Evolutionary conservation across 495 filamentous ascomycete species (phyloP).

Genomic region (Gamarada debralockiae): DNA sequence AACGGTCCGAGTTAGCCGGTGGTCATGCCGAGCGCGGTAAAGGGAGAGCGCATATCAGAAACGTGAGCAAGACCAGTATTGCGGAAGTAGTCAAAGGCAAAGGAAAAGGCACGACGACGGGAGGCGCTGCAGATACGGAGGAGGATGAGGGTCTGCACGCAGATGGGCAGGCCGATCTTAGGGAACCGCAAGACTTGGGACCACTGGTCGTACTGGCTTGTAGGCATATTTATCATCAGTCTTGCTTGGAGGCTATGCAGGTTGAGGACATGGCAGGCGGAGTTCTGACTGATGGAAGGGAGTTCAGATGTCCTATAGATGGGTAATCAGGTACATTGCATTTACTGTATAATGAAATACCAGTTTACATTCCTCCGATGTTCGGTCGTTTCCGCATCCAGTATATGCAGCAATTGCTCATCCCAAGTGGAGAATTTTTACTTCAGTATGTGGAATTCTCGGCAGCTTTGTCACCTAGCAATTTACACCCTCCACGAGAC

Average conservation of each 20-base stretch:
- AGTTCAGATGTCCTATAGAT: conserved; percentile 54
- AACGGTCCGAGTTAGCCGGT: conserved; percentile 21
- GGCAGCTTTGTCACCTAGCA: too few species aligned
- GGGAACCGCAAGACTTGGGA: conserved; percentile 30
- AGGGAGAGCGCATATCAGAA: conserved; percentile 24
- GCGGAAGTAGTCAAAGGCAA: conserved; percentile 30
- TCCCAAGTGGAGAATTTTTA: too few species aligned
- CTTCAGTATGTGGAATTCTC: too few species aligned
- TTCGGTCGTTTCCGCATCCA: too few species aligned
- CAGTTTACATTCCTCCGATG: too few species aligned
- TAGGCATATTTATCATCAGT: conserved; percentile 59
- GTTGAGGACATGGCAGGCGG: conserved; percentile 28
- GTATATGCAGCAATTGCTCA: too few species aligned
- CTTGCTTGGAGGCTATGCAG: conserved; percentile 53
- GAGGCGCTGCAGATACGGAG: conserved; percentile 14
- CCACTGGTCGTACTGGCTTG: conserved; percentile 57
- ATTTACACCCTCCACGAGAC: too few species aligned
- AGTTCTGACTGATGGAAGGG: conserved; percentile 31
- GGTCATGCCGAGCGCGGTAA: conserved; percentile 28
- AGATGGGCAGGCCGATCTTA: conserved; percentile 10
- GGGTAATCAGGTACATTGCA: conserved; percentile 31
- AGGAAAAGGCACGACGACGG: conserved; percentile 20
- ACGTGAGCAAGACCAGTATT: conserved; percentile 23
- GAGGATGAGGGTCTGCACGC: conserved; percentile 19
- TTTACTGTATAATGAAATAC: conserved; percentile 8